Conservation (phyloP, 345 rosid genomes). For the Erodium maritimum region DNA sequence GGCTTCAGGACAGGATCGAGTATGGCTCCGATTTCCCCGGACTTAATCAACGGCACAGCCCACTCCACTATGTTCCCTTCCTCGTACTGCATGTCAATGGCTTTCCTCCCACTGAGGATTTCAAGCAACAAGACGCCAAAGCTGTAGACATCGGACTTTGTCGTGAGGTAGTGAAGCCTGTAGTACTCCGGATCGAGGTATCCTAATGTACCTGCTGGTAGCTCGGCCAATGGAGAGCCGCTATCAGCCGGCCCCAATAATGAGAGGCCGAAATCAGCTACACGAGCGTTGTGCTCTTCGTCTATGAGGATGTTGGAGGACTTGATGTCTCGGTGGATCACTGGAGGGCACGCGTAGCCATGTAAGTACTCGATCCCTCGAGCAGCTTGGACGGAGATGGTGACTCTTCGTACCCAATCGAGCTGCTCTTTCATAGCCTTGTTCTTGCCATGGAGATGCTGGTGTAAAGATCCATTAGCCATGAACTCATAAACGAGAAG, state of each 20-base stretch:
- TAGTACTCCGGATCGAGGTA: constrained; percentile 98
- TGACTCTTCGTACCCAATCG: constrained; percentile 89
- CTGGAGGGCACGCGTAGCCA: constrained; percentile 94
- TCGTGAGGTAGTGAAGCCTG: constrained; percentile 86
- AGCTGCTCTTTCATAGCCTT: constrained; percentile 41
- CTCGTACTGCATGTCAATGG: constrained; percentile 94
- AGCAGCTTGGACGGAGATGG: constrained; percentile 97
- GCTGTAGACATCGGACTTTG: constrained; percentile 92
- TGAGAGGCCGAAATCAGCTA: constrained; percentile 93
- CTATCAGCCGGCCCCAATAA: constrained; percentile 78
- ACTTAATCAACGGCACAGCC: constrained; percentile 88
- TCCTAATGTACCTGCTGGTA: constrained; percentile 94
- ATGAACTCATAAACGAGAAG: constrained; percentile 96
- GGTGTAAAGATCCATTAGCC: constrained; percentile 94
- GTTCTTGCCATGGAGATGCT: constrained; percentile 89
- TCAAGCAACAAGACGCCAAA: constrained; percentile 87
- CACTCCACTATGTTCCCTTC: constrained; percentile 96
- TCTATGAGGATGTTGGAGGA: constrained; percentile 96
- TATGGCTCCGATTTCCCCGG: constrained; percentile 53
- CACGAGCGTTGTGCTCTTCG: constrained; percentile 97
- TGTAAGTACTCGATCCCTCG: constrained; percentile 94
- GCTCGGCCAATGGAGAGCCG: constrained; percentile 76
- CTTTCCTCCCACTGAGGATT: constrained; percentile 84
- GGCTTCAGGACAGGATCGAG: constrained; percentile 61
- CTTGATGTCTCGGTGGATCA: constrained; percentile 91